Conservation (phyloP, 768 basidiomycete genomes). For the Pleurotus citrinopileatus region DNA sequence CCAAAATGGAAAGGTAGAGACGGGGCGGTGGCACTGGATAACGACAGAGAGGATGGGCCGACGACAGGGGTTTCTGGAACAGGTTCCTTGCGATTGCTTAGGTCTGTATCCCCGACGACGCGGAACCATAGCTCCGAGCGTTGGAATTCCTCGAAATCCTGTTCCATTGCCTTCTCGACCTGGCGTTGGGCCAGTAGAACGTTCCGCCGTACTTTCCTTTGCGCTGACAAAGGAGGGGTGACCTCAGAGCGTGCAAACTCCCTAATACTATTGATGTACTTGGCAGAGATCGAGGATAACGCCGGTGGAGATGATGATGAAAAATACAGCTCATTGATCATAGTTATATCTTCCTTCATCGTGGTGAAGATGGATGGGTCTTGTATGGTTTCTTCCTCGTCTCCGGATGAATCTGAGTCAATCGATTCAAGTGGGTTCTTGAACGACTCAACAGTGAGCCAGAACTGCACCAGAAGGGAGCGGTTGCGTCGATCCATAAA, state of each 20-base stretch:
- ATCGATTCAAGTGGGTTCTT: constrained; percentile 91
- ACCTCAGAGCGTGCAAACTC: constrained; percentile 56
- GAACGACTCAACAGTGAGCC: constrained; percentile 96
- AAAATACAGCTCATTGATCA: constrained; percentile 90
- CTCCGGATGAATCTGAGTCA: constrained; percentile 67
- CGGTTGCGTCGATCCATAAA: constrained; percentile 92
- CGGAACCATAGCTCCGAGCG: constrained; percentile 92
- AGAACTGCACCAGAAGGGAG: constrained; percentile 90
- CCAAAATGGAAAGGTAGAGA: constrained; percentile 9
- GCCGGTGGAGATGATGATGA: constrained; percentile 54
- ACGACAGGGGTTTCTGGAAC: neutral
- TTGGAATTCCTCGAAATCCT: constrained; percentile 88
- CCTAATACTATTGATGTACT: constrained; percentile 68
- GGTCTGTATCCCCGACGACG: constrained; percentile 70
- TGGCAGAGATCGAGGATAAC: constrained; percentile 62
- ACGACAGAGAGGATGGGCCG: neutral
- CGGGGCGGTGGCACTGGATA: constrained; percentile 14
- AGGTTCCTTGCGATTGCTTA: constrained; percentile 21
- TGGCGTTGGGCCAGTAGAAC: constrained; percentile 85
- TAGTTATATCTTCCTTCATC: constrained; percentile 80
- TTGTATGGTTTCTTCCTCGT: constrained; percentile 52
- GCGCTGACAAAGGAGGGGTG: constrained; percentile 36
- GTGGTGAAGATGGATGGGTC: constrained; percentile 56
- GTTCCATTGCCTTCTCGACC: constrained; percentile 86
- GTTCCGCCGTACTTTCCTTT: constrained; percentile 65